Conservation (phyloP, 495 filamentous ascomycete species). For the Cryomyces antarcticus region DNA sequence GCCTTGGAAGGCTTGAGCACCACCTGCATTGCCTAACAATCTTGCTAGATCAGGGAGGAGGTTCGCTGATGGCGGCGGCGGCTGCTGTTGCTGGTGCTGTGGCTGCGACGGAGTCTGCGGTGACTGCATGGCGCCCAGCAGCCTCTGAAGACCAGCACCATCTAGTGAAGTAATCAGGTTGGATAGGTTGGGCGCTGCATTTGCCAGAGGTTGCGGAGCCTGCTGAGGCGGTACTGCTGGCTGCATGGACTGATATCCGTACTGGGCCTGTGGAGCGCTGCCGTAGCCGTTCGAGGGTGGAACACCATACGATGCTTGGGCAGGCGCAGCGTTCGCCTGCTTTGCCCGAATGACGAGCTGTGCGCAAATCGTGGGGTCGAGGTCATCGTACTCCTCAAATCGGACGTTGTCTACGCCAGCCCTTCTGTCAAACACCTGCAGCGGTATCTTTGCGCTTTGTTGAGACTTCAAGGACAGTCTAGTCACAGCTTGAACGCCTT, state of each 20-base stretch:
- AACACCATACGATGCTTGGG: slow-evolving; percentile 5
- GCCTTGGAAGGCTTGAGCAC: slow-evolving; percentile 18
- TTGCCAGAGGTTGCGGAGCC: slow-evolving; percentile 15
- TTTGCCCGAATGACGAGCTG: slow-evolving; percentile 66
- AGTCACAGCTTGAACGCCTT: slow-evolving; percentile 73
- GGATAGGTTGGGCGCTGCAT: slow-evolving; percentile 28
- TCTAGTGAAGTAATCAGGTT: slow-evolving; percentile 45
- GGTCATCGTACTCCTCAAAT: slow-evolving; percentile 66
- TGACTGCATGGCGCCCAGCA: slow-evolving; percentile 39
- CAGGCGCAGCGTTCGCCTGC: slow-evolving; percentile 21
- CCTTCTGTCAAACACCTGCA: slow-evolving; percentile 73
- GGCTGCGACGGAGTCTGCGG: slow-evolving; percentile 21
- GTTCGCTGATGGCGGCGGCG: slow-evolving; percentile 18
- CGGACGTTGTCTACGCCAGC: slow-evolving; percentile 46
- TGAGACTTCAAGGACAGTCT: slow-evolving; percentile 51
- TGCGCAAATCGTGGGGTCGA: slow-evolving; percentile 56
- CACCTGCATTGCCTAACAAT: slow-evolving; percentile 26
- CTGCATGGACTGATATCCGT: slow-evolving; percentile 5
- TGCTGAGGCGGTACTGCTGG: slow-evolving; percentile 7
- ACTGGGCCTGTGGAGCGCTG: slow-evolving; percentile 20
- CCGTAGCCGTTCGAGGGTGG: slow-evolving; percentile 5
- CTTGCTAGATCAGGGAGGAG: slow-evolving; percentile 36
- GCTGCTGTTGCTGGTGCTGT: slow-evolving; percentile 24
- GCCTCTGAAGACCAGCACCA: slow-evolving; percentile 46
- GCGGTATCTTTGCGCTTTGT: slow-evolving; percentile 43